Conservation (phyloP, 331 rosid genomes). For the Malus hybrid region DNA sequence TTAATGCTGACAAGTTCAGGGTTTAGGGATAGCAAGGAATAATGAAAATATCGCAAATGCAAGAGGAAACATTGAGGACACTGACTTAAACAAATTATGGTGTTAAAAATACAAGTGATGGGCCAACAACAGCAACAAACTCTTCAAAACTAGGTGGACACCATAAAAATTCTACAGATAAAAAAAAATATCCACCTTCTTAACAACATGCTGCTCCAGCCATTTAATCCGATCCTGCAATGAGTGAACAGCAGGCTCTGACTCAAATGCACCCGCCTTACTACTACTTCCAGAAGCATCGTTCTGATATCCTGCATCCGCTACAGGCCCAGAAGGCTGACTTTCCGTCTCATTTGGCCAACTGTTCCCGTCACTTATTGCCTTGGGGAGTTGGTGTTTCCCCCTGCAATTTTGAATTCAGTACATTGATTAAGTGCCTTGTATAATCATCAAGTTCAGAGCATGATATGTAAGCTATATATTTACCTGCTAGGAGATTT, state of each 20-base stretch:
- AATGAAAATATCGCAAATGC: background rate
- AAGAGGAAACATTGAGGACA: background rate
- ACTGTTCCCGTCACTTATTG: slow-evolving; percentile 35
- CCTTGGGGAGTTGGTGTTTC: slow-evolving; percentile 50
- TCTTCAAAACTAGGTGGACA: background rate
- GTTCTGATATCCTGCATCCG: slow-evolving; percentile 33
- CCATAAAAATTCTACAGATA: background rate
- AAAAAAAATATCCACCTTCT: slow-evolving; percentile 43
- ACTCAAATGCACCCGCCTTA: slow-evolving; percentile 49
- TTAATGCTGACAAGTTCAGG: background rate
- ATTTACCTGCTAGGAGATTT: slow-evolving; percentile 66
- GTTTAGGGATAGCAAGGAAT: background rate
- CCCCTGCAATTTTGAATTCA: slow-evolving; percentile 45
- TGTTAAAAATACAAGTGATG: background rate
- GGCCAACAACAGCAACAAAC: background rate
- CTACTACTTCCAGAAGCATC: slow-evolving; percentile 48
- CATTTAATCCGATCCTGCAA: slow-evolving; percentile 47
- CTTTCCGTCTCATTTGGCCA: slow-evolving; percentile 60
- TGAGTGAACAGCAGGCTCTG: slow-evolving; percentile 36
- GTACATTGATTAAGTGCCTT: slow-evolving; percentile 11
- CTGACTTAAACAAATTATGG: background rate
- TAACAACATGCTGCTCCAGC: slow-evolving; percentile 50
- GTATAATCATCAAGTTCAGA: background rate
- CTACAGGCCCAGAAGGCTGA: slow-evolving; percentile 52
- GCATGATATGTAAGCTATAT: slow-evolving; percentile 7